Percentiles rank a stretch among this genome's conserved stretches.
These are phyloP conservation scores for Musa schizocarpa DNA, from an alignment of 176 grass and related monocot species.

Conservation along the genomic window DNA sequence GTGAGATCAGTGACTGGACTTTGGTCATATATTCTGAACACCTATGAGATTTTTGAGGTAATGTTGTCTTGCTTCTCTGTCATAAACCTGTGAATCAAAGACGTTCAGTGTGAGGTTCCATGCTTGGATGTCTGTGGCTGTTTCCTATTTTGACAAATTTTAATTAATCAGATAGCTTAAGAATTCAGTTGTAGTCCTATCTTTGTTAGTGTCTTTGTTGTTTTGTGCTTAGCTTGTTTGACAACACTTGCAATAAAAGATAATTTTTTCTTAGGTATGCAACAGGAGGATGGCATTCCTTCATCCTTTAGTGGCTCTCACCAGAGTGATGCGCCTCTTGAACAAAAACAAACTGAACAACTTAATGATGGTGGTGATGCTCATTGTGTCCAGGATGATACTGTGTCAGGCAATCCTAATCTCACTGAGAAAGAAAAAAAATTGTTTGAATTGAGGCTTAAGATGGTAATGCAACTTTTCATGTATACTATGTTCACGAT, in stretches of 20 bases:
- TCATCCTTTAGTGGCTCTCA: conserved; percentile 23
- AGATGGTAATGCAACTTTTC: conserved; percentile 40
- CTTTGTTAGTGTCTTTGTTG: not conserved
- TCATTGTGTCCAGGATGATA: conserved; percentile 13
- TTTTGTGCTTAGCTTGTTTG: not conserved
- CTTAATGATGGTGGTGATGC: conserved; percentile 11
- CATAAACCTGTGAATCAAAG: not conserved
- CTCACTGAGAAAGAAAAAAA: conserved; percentile 82
- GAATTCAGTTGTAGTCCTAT: not conserved
- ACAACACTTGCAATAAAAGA: not conserved
- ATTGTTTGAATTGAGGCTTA: conserved; percentile 66
- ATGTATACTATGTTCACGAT: not conserved
- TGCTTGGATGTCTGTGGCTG: not conserved
- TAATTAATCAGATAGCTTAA: not conserved
- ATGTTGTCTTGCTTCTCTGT: not conserved
- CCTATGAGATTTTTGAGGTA: not conserved
- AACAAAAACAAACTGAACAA: conserved; percentile 12
- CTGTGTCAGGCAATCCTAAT: conserved; percentile 44
- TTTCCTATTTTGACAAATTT: not conserved
- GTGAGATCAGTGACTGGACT: not conserved
- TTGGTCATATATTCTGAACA: not conserved
- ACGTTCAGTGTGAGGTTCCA: not conserved
- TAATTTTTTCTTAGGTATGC: conserved; percentile 11
- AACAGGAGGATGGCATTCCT: conserved; percentile 12
- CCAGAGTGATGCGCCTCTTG: conserved; percentile 5